phyloP scores from a whole-genome alignment of 2,329 filamentous ascomycete genomes.

The Ophiostoma piceae region DNA sequence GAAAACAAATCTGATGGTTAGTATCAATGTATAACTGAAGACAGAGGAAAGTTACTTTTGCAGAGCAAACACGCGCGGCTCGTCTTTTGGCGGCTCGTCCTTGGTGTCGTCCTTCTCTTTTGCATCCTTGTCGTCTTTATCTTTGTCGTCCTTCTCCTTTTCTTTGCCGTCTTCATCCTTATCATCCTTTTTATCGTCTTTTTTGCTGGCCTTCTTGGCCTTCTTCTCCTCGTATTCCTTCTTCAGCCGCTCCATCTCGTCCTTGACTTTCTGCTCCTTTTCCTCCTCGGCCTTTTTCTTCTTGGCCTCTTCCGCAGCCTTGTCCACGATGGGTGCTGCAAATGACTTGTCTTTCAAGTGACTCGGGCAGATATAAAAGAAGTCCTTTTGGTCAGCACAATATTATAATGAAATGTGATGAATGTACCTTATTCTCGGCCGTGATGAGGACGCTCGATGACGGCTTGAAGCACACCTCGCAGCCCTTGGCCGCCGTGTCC shows the following conservation, averaged over 20 bases:
- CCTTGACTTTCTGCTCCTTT: slow-evolving; percentile 60
- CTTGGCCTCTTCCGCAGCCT: slow-evolving; percentile 58
- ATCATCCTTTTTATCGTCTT: slow-evolving; percentile 47
- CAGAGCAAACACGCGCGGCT: slow-evolving; percentile 75
- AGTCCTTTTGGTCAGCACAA: slow-evolving; percentile 49
- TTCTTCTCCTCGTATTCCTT: slow-evolving; percentile 74
- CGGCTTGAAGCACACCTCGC: slow-evolving; percentile 87
- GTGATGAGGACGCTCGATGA: slow-evolving; percentile 83
- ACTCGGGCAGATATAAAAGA: slow-evolving; percentile 81
- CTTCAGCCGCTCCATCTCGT: slow-evolving; percentile 59
- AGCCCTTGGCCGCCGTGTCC: slow-evolving; percentile 74
- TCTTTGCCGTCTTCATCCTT: slow-evolving; percentile 42
- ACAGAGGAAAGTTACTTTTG: slow-evolving; percentile 56
- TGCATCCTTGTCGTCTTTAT: slow-evolving; percentile 37
- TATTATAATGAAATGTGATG: neutral
- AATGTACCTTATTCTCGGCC: slow-evolving; percentile 68
- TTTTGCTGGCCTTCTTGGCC: slow-evolving; percentile 62
- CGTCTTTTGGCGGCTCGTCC: slow-evolving; percentile 46
- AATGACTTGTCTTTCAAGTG: slow-evolving; percentile 83
- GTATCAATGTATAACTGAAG: no score
- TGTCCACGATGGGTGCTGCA: slow-evolving; percentile 67
- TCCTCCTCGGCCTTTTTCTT: slow-evolving; percentile 61
- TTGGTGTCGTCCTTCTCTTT: slow-evolving; percentile 11
- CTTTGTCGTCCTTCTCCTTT: slow-evolving; percentile 31
- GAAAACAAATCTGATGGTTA: slow-evolving; percentile 65